Percentiles rank a stretch among this genome's conserved stretches.
Conservation (phyloP, 169 alveolate genomes). For the Cryptosporidium muris region DNA sequence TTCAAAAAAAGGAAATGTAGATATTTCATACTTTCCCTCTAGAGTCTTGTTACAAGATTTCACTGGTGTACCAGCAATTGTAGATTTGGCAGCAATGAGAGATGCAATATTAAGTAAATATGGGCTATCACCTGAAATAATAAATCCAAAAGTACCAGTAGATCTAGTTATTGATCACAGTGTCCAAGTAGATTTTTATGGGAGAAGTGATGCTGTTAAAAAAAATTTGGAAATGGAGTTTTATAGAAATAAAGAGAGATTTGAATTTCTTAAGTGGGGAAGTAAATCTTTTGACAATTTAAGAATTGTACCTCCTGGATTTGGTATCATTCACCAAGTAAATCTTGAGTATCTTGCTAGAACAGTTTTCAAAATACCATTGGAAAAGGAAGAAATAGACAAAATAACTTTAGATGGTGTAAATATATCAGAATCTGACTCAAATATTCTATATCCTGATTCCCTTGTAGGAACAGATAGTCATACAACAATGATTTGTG, state of each 20-base stretch:
- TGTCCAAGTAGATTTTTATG: conserved; percentile 93
- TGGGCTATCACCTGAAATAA: conserved; percentile 90
- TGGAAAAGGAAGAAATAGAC: conserved; percentile 22
- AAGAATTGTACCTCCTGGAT: conserved; percentile 96
- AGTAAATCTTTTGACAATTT: conserved; percentile 89
- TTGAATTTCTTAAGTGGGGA: no score
- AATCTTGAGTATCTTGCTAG: conserved; percentile 83
- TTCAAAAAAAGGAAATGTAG: conserved; percentile 81
- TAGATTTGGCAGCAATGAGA: conserved; percentile 97
- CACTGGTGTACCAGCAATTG: conserved; percentile 96
- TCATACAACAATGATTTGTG: conserved; percentile 97
- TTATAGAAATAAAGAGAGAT: no score
- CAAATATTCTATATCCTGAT: conserved; percentile 90
- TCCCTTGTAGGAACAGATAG: conserved; percentile 95
- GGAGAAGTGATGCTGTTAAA: conserved; percentile 85
- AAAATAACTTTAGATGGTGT: no score
- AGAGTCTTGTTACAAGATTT: conserved; percentile 94
- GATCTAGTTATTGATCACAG: conserved; percentile 96
- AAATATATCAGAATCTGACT: conserved; percentile 71
- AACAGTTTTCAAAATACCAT: conserved; percentile 88
- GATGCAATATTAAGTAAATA: conserved; percentile 87
- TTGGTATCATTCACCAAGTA: conserved; percentile 95
- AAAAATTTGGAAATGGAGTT: no score
- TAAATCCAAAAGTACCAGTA: conserved; percentile 94
- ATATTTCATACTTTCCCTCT: conserved; percentile 96